Percentiles rank a stretch among this genome's conserved stretches.
phyloP scores from a whole-genome alignment of 2,329 filamentous ascomycete species.

The Ciborinia camelliae region DNA sequence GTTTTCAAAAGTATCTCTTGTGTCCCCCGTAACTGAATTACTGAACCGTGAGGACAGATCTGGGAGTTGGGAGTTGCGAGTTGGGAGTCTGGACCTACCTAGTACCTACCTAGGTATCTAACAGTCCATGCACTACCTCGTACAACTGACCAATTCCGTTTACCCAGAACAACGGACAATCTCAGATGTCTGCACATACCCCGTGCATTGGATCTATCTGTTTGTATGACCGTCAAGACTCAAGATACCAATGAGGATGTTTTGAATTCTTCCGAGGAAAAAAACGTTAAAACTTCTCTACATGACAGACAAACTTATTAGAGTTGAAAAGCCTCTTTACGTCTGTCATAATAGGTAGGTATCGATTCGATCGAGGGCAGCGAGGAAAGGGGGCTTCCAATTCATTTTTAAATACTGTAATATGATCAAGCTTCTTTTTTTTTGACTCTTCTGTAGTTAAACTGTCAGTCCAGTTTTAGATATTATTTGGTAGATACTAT shows the following conservation, averaged over 20 bases:
- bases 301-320: not conserved
- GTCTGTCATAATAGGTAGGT: not conserved
- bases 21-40: not conserved
- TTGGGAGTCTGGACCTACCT: too few species aligned
- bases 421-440: not conserved
- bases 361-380: slow-evolving; percentile 8
- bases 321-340: not conserved
- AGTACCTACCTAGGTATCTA: too few species aligned
- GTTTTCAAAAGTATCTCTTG: not conserved
- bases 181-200: slow-evolving; percentile 1
- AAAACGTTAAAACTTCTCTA: not conserved
- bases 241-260: not conserved
- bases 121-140: not conserved
- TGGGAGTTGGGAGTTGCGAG: not conserved
- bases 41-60: not conserved
- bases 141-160: not conserved
- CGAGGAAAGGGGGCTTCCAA: slow-evolving; percentile 7
- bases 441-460: not conserved
- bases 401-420: too few species aligned
- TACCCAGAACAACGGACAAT: slow-evolving; percentile 9
- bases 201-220: slow-evolving; percentile 11
- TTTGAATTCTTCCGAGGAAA: not conserved
- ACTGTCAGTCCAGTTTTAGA: not conserved
- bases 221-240: not conserved
- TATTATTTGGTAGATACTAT: too few species aligned